Conservation (phyloP, 768 basidiomycete species). For the Gloeostereum incarnatum region DNA sequence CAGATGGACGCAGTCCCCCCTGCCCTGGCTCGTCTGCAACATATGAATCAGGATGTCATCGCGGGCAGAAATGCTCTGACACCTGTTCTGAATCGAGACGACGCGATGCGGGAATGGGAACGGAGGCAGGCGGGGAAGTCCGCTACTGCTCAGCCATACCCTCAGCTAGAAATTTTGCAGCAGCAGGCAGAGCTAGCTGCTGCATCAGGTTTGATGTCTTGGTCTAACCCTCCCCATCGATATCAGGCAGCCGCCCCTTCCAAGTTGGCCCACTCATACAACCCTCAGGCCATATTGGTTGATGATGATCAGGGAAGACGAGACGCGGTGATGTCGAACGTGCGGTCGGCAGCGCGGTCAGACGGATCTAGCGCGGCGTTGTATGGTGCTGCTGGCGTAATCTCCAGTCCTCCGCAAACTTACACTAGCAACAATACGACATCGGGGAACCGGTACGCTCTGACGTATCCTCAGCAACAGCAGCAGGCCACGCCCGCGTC, state of each 20-base stretch:
- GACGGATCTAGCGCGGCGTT: constrained; percentile 30
- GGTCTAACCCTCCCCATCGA: constrained; percentile 34
- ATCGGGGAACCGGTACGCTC: constrained; percentile 51
- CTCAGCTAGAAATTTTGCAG: constrained; percentile 84
- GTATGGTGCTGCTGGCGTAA: constrained; percentile 40
- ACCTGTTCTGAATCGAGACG: constrained; percentile 90
- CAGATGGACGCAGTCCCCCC: constrained; percentile 90
- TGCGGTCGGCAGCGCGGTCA: constrained; percentile 51
- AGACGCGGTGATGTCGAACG: constrained; percentile 77
- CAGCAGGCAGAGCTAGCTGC: constrained; percentile 86
- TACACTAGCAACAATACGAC: constrained; percentile 47
- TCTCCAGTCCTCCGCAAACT: constrained; percentile 70
- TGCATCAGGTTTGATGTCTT: constrained; percentile 47
- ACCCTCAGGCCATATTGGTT: constrained; percentile 56
- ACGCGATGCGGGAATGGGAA: constrained; percentile 96
- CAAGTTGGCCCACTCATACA: constrained; percentile 56
- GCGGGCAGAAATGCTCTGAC: constrained; percentile 77
- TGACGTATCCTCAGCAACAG: constrained; percentile 36
- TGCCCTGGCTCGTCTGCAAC: constrained; percentile 80
- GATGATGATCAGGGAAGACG: constrained; percentile 52
- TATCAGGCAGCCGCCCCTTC: constrained; percentile 54
- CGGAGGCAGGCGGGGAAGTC: constrained; percentile 71
- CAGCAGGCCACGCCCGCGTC: constrained; percentile 23
- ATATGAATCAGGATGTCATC: constrained; percentile 81
- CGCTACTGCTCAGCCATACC: constrained; percentile 68